Evolutionary conservation across 129 eudicot species (phyloP).

Genomic region (Centella asiatica): DNA sequence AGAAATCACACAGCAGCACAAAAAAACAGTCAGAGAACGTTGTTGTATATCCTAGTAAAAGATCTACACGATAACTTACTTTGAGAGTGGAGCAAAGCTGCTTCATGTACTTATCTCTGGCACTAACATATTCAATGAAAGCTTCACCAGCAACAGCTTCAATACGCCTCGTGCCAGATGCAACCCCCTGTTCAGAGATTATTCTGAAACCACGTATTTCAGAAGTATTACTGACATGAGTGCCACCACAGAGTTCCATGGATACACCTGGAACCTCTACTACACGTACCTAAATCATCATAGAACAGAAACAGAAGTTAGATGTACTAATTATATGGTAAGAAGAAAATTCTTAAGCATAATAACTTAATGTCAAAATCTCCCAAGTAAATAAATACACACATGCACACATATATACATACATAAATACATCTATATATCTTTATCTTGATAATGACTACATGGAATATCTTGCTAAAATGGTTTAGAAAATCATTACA

Average conservation of each 20-base stretch:
- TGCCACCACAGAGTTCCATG: slow-evolving; percentile 97
- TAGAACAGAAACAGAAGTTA: background rate
- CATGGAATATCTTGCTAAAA: too few relatives aligned
- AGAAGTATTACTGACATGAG: slow-evolving; percentile 79
- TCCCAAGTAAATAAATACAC: too few relatives aligned
- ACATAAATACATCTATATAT: too few relatives aligned
- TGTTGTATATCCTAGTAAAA: background rate
- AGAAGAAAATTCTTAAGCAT: background rate
- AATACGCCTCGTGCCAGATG: slow-evolving; percentile 91
- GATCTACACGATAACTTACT: slow-evolving; percentile 30
- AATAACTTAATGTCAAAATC: background rate
- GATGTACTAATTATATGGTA: background rate
- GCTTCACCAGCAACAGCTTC: slow-evolving; percentile 99
- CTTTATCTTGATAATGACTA: too few relatives aligned
- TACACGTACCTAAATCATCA: slow-evolving; percentile 72
- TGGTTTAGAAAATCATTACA: too few relatives aligned
- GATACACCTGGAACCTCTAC: slow-evolving; percentile 99
- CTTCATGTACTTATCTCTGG: slow-evolving; percentile 82
- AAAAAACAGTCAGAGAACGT: background rate
- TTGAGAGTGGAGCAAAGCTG: slow-evolving; percentile 95
- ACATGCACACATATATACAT: too few relatives aligned
- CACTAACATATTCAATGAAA: slow-evolving; percentile 70
- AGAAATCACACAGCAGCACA: background rate
- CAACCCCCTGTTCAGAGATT: slow-evolving; percentile 89
- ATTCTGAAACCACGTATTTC: slow-evolving; percentile 93